These are phyloP conservation scores for Schizochytrium sp. DNA, from an alignment of 108 stramenopile genomes.

Conservation along the genomic window DNA sequence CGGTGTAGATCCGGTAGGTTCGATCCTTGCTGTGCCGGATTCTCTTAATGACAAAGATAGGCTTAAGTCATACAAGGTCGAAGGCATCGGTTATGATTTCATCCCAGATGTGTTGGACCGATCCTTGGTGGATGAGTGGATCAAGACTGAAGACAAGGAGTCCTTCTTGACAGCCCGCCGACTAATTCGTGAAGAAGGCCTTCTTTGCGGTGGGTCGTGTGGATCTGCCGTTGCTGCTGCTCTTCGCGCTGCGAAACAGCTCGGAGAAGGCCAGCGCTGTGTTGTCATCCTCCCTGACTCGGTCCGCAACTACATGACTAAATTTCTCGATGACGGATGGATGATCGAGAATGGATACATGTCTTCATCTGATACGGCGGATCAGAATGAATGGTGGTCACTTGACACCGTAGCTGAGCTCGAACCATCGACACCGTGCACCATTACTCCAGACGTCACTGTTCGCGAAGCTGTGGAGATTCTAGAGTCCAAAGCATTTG, in stretches of 20 bases:
- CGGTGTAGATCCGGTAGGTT: slow-evolving; percentile 85
- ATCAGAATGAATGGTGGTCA: slow-evolving; percentile 78
- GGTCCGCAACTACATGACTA: slow-evolving; percentile 95
- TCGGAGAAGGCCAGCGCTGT: slow-evolving; percentile 80
- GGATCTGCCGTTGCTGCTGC: slow-evolving; percentile 86
- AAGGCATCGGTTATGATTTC: slow-evolving; percentile 95
- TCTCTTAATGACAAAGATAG: slow-evolving; percentile 83
- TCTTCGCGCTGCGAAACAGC: slow-evolving; percentile 80
- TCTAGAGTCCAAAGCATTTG: slow-evolving; percentile 87
- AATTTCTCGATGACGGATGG: slow-evolving; percentile 91
- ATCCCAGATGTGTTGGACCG: slow-evolving; percentile 90
- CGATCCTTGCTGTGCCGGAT: slow-evolving; percentile 78
- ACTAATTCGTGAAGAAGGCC: slow-evolving; percentile 88
- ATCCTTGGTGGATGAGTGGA: slow-evolving; percentile 82
- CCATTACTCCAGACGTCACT: slow-evolving; percentile 84
- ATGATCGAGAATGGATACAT: slow-evolving; percentile 88
- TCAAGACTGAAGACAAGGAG: slow-evolving; percentile 84
- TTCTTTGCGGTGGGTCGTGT: slow-evolving; percentile 89
- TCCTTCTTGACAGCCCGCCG: slow-evolving; percentile 86
- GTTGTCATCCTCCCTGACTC: slow-evolving; percentile 88
- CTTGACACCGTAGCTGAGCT: slow-evolving; percentile 84
- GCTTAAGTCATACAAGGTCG: slow-evolving; percentile 84
- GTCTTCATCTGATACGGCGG: slow-evolving; percentile 67
- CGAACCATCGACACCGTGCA: slow-evolving; percentile 85
- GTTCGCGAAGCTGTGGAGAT: slow-evolving; percentile 87